These are phyloP conservation scores for Colletotrichum sp. DNA, from an alignment of 2,329 filamentous ascomycete genomes.

Conservation along the genomic window DNA sequence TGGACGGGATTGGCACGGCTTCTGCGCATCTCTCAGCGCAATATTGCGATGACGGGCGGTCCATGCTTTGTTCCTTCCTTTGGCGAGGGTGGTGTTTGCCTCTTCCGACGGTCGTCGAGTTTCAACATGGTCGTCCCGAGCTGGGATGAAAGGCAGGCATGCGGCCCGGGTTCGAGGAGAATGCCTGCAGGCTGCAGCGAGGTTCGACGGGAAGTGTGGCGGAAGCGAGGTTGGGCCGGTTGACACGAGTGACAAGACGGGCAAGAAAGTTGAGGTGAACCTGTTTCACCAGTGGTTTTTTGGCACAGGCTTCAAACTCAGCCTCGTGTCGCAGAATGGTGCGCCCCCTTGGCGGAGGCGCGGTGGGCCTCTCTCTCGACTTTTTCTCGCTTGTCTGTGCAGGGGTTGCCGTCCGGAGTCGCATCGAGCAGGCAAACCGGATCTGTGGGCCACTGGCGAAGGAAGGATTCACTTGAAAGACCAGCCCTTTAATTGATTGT, in stretches of 20 bases:
- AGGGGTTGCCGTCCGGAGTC: not conserved
- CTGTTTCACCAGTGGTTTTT: constrained; percentile 19
- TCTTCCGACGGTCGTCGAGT: constrained; percentile 8
- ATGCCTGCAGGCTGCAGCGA: constrained; percentile 9
- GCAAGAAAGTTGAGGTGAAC: constrained; percentile 17
- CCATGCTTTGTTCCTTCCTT: not conserved
- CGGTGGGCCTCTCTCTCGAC: not conserved
- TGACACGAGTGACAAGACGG: constrained; percentile 4
- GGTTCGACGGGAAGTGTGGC: not conserved
- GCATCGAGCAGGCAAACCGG: not conserved
- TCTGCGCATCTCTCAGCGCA: not conserved
- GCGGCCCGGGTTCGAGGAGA: not conserved
- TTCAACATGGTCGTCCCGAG: constrained; percentile 15
- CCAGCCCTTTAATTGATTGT: not conserved
- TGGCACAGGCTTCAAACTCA: constrained; percentile 23
- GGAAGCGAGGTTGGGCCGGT: not conserved
- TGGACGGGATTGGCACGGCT: constrained; percentile 14
- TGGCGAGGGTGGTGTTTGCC: not conserved
- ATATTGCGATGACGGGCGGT: not conserved
- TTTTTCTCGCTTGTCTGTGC: not conserved
- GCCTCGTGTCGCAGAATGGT: constrained; percentile 18
- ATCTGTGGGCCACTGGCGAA: not conserved
- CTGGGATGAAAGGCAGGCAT: constrained; percentile 11
- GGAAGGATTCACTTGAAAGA: not conserved
- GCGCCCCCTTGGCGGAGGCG: constrained; percentile 8